phyloP scores from a whole-genome alignment of 805 yeast species.

The Candida ulmi region DNA sequence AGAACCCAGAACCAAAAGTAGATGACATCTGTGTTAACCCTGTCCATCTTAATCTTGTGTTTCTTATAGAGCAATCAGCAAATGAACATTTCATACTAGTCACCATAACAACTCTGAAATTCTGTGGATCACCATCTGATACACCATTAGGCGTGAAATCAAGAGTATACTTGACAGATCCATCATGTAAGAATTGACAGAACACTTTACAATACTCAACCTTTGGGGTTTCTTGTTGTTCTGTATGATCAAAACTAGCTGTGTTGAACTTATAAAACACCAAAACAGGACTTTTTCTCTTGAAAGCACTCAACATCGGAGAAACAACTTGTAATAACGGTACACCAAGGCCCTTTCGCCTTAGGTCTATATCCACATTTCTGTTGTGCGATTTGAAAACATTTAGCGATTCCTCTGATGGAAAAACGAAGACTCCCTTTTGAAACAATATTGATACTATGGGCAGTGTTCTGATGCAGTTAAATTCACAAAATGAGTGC shows the following conservation, averaged over 20 bases:
- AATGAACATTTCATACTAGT: conserved; percentile 25
- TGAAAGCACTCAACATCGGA: conserved; percentile 26
- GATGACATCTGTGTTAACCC: conserved; percentile 33
- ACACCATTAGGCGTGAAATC: conserved; percentile 22
- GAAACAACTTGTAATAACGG: conserved; percentile 31
- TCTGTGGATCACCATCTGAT: conserved; percentile 8
- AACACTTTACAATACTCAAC: conserved; percentile 28
- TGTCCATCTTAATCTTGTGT: conserved; percentile 32
- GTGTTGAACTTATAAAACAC: conserved; percentile 24
- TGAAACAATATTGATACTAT: conserved; percentile 28
- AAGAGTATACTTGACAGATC: conserved; percentile 25
- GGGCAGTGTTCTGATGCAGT: conserved; percentile 25
- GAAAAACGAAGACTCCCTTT: conserved; percentile 33
- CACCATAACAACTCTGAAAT: conserved; percentile 25
- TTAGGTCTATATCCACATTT: conserved; percentile 16
- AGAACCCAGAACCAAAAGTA: conserved; percentile 27
- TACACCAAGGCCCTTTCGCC: conserved; percentile 23
- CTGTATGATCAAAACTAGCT: conserved; percentile 3
- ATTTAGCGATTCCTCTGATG: conserved; percentile 28
- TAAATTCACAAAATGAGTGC: conserved; percentile 17
- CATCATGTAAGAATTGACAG: conserved; percentile 16
- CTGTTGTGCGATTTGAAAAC: conserved; percentile 23
- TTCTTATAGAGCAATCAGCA: conserved; percentile 26
- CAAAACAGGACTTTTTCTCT: conserved; percentile 23
- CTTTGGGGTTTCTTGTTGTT: conserved; percentile 16